Base-by-base conservation (phyloP, 305 asterid genomes). In the Fraxinus sp. region DNA sequence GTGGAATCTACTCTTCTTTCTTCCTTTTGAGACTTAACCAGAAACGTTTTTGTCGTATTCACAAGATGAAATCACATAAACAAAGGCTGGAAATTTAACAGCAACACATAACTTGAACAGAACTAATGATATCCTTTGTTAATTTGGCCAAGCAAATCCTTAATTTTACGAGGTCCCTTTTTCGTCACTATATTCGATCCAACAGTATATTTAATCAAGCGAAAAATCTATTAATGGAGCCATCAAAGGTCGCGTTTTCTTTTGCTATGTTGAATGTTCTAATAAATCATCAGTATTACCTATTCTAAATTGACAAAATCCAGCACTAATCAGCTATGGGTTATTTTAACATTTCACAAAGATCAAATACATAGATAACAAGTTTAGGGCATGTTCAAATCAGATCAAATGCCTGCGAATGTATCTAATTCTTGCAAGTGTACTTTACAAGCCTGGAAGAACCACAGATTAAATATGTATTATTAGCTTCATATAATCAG, bases 1-100 rank as follows among this genome's bases (percentile, higher is more conserved):
- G 57, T 75, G 80, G 18, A 28, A 80, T 81, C 83, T 70, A 32
- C 77, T 62, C 33, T 62, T 62, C 72, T 24, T 59, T 9, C 72
- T 9, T 20, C 71, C 71, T 62, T 62, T 20, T 20, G 33, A 62
- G 32, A 62, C 72, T 62, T 9, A 62, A 62, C 30, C 32, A 22
- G 14, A 62, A 62, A 24, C 16, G 1, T 62, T 62, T 62, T 62
- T 9, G 72, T 22, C 72, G 2, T 62, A 62, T 22, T 62, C 26
- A 24, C 4, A 62, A 24, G 32, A 62, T 4, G 3, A 22, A 22
- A 62, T 9, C 5, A 24, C 33, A 3, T 62, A 22, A 22, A 62
- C 72, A 3, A 62, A 62, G 26, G 66, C 10, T 5, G 26, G 66
- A 26, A 57, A n/a, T 57, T 18, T 57, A n/a, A 6, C 26, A 57